Evolutionary conservation across 2,329 filamentous ascomycete species (phyloP), one percentile per base, ranked within the genome.

Genomic region (Dryadomyces sulphureus): DNA sequence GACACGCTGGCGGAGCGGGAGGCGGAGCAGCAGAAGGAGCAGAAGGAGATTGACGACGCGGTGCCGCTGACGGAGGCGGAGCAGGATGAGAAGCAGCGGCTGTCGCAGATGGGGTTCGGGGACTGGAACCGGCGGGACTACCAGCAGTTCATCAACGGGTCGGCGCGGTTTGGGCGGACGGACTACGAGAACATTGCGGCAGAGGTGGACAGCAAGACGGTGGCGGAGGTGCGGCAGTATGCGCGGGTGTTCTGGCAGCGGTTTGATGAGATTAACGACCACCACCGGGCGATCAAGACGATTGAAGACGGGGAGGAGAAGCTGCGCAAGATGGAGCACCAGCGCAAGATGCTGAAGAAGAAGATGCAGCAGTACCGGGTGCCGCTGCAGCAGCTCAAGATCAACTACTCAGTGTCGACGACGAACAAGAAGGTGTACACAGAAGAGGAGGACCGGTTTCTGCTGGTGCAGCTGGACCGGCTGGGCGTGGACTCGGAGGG

Each of bases 371-470:
- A 92, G 70, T 96, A 94, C 61, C 84, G 92, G n/a, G 90, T 96
- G 43, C 93, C 92, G 21, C 73, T 98, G 16, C 92, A 98, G 62
- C 92, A 98, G 64, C 79, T 98, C 57, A 94, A 94, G 70, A 88
- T 98, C 68, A 96, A 94, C 66, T 98, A 98, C 65, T 94, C 89
- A 0, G 92, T 98, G 24, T 94, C 88, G 7, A 98, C 92, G 2
- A 98, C 93, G 9, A 98, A 98, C 75, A 98, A 98, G 70, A 98
- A 98, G 68, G 89, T 98, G 1, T 98, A 98, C 61, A 96, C 89
- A 0, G 93, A 98, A 60, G 92, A 98, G 60, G 92, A 98, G 62
- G 92, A 98, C 60, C 79, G 92, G 4, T 98, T 98, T 65, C 65
- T 98, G 45, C 73, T 98, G 30, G 90, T 98, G 43, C 82, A 95